These are phyloP conservation scores for Nannochloropsis limnetica DNA, from an alignment of 352 stramenopile genomes.

Conservation along the genomic window DNA sequence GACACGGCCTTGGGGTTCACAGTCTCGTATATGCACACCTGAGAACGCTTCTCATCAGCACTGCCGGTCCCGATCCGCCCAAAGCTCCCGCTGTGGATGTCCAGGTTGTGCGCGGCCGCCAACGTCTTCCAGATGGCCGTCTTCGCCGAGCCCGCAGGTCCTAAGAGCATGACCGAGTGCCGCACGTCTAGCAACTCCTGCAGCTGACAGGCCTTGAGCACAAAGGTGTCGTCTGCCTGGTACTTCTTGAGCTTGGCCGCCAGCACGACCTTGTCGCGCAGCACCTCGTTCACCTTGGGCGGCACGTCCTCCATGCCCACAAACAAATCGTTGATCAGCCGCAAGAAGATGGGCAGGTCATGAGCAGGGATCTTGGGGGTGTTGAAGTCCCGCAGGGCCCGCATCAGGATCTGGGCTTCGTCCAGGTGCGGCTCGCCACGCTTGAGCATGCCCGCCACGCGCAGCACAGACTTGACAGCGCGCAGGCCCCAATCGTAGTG, in stretches of 20 bases:
- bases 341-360: conserved; percentile 83
- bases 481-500: conserved; percentile 89
- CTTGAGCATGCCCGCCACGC: conserved; percentile 81
- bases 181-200: conserved; percentile 84
- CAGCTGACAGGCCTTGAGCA: conserved; percentile 87
- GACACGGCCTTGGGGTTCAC: conserved; percentile 88
- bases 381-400: conserved; percentile 89
- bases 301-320: conserved; percentile 73
- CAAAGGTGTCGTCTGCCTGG: conserved; percentile 83
- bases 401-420: conserved; percentile 83
- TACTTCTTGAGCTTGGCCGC: conserved; percentile 77
- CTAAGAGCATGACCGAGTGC: conserved; percentile 90
- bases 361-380: conserved; percentile 78
- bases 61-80: neutral
- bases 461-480: conserved; percentile 87
- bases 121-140: conserved; percentile 89
- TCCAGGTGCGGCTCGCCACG: conserved; percentile 69
- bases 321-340: conserved; percentile 83
- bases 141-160: conserved; percentile 81
- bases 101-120: conserved; percentile 66
- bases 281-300: conserved; percentile 78
- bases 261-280: conserved; percentile 77
- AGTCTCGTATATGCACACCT: conserved; percentile 79
- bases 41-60: neutral
- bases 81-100: conserved; percentile 57